Evolutionary conservation across 176 grass and related monocot species (phyloP), one percentile per base, ranked within the genome.

Genomic region (Oryza nivara): DNA sequence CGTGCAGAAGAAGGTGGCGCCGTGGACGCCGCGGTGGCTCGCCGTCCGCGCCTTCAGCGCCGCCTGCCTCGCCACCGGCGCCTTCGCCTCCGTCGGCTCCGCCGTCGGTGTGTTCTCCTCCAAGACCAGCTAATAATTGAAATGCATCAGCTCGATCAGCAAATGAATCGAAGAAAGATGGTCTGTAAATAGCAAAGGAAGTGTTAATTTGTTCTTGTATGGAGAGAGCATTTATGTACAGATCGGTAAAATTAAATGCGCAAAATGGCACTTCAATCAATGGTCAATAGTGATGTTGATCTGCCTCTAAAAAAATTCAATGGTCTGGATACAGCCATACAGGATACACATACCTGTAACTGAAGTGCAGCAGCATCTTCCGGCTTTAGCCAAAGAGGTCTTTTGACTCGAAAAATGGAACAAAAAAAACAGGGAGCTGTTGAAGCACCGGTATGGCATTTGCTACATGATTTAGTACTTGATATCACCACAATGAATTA

Each of bases 61-160:
- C 60, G 68, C 14, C 11, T 91, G 93, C 68, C 48, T 98, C 12
- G 9, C 91, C n/a, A 54, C 90, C 36, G 68, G 88, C 38, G 58
- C 51, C 9, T 90, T 94, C 81, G 86, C 96, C 23, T 86, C 84
- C 65, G 38, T 98, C 32, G 93, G 96, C 63, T 96, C 91, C 0
- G 86, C 94, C 11, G 75, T 86, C 75, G 93, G 92, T 20, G 73
- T 97, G 19, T 85, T 92, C 70, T 76, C 82, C 14, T 70, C 79
- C 36, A 68, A 83, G 77, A 77, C 36, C n/a, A 72, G 77, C 68
- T 82, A 51, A 32, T 32, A 32, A 32, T 32, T 3, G 30, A 79
- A 79, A 10, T 2, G 58, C 20, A 35, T 70, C 12, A 7, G 11
- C 25, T 2, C 30, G 30, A 32, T 32, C 22, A 66, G 73, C 77